These are phyloP conservation scores for Pseudogymnoascus sp. DNA, from an alignment of 2,329 filamentous ascomycete genomes.

Conservation along the genomic window DNA sequence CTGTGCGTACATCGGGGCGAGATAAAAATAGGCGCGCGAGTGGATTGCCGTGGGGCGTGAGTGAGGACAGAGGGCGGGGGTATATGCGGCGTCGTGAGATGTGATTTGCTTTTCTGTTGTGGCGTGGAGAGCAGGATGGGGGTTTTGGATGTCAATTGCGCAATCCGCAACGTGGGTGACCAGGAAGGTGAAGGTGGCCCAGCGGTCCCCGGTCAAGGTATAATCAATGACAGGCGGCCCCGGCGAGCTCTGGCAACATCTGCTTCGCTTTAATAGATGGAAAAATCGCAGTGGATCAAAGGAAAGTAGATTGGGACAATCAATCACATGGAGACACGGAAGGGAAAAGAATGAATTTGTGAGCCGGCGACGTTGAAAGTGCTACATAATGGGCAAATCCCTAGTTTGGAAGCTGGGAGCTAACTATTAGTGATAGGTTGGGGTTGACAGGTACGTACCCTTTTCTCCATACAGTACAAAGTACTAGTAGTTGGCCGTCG, in stretches of 20 bases:
- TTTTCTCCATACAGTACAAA: too few relatives aligned
- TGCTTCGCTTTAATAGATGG: conserved; percentile 2
- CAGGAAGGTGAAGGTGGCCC: not conserved
- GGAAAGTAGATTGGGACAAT: not conserved
- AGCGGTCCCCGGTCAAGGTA: not conserved
- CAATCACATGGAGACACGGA: conserved; percentile 1
- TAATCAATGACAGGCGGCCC: not conserved
- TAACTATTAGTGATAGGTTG: not conserved
- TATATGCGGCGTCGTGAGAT: not conserved
- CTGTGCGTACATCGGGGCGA: conserved; percentile 2
- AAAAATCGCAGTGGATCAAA: not conserved
- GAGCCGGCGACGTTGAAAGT: not conserved
- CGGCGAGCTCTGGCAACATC: not conserved
- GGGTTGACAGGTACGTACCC: conserved; percentile 5
- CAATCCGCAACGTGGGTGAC: conserved; percentile 3
- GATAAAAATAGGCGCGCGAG: conserved; percentile 6
- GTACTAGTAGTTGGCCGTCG: conserved; percentile 1
- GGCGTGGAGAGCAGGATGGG: conserved; percentile 4
- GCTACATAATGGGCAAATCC: not conserved
- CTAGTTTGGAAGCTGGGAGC: not conserved
- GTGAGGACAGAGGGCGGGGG: not conserved
- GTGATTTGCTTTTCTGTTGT: conserved; percentile 1
- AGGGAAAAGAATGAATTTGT: not conserved
- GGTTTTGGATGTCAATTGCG: conserved; percentile 6
- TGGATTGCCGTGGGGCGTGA: not conserved